Evolutionary conservation across 306 rosid genomes (phyloP).

Genomic region (Mimosa bimucronata): DNA sequence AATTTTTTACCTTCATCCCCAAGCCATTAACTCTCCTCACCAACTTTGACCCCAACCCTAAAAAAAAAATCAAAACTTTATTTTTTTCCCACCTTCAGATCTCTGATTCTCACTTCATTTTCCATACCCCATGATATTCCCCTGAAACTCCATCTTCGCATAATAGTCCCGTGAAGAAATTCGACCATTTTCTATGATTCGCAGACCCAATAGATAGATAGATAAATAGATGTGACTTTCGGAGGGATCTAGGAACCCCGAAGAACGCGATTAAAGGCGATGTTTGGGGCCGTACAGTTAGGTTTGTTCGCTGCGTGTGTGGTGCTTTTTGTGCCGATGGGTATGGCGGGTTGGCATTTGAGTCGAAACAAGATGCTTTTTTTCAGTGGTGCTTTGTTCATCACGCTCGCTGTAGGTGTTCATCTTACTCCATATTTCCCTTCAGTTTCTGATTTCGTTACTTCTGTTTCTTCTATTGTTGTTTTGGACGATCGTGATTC

Average conservation of each 20-base stretch:
- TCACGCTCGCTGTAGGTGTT: conserved; percentile 91
- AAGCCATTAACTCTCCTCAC: conserved; percentile 47
- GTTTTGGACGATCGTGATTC: conserved; percentile 71
- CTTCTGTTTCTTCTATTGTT: conserved; percentile 69
- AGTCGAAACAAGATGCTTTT: conserved; percentile 95
- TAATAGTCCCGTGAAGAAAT: not conserved
- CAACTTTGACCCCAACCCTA: conserved; percentile 48
- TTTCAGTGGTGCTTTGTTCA: conserved; percentile 91
- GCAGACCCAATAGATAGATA: not conserved
- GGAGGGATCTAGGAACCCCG: conserved; percentile 27
- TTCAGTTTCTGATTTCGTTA: conserved; percentile 66
- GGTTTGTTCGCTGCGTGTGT: conserved; percentile 86
- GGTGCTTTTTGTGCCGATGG: conserved; percentile 93
- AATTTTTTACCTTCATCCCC: conserved; percentile 36
- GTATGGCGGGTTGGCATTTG: conserved; percentile 94
- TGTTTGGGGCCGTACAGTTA: conserved; percentile 79
- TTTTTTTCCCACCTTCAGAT: conserved; percentile 37
- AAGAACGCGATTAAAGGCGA: conserved; percentile 25
- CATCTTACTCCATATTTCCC: conserved; percentile 92
- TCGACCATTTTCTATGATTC: conserved; percentile 6
- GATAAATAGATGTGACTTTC: conserved; percentile 36
- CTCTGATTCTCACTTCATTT: conserved; percentile 24
- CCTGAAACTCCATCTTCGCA: not conserved
- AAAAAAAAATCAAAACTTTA: not conserved
- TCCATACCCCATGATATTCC: conserved; percentile 5